A percentile compares a stretch with the other conserved stretches of the same genome.
phyloP scores from a whole-genome alignment of 2,329 filamentous ascomycete species.

The Metarhizium album region DNA sequence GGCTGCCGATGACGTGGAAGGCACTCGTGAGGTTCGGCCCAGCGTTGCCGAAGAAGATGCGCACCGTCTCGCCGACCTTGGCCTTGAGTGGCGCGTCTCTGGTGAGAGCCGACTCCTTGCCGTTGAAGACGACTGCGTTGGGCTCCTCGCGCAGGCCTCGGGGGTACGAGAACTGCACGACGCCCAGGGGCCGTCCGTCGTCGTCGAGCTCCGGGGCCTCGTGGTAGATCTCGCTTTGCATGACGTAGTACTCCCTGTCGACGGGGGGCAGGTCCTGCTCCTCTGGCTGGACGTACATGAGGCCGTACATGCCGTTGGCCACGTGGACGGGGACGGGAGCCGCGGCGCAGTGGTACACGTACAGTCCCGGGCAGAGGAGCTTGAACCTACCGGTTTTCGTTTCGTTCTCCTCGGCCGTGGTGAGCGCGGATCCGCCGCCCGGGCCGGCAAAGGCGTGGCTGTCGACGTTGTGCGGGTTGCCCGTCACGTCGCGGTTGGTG shows the following conservation, averaged over 20 bases:
- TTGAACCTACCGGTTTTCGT: constrained; percentile 21
- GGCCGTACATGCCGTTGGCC: constrained; percentile 26
- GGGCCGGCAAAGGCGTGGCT: constrained; percentile 21
- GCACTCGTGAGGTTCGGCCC: constrained; percentile 23
- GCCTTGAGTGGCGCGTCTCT: constrained; percentile 20
- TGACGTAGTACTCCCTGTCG: constrained; percentile 24
- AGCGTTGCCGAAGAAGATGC: constrained; percentile 25
- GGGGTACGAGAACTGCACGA: constrained; percentile 24
- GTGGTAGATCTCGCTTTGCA: constrained; percentile 27
- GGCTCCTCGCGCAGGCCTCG: constrained; percentile 21
- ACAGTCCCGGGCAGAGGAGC: constrained; percentile 20
- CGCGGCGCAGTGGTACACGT: constrained; percentile 23
- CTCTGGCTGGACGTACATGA: constrained; percentile 24
- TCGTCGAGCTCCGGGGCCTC: constrained; percentile 22
- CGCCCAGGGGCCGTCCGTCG: constrained; percentile 16
- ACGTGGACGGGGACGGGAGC: constrained; percentile 25
- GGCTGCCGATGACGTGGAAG: constrained; percentile 24
- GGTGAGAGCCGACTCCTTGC: constrained; percentile 20
- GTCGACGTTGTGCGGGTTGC: constrained; percentile 26
- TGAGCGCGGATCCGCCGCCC: constrained; percentile 21
- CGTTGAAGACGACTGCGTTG: constrained; percentile 21
- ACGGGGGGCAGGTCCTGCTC: constrained; percentile 17
- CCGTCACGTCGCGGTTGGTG: constrained; percentile 21
- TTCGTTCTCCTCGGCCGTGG: constrained; percentile 20
- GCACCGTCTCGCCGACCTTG: constrained; percentile 17